phyloP scores from a whole-genome alignment of 2,329 filamentous ascomycete species.

The Calycina herbarum region DNA sequence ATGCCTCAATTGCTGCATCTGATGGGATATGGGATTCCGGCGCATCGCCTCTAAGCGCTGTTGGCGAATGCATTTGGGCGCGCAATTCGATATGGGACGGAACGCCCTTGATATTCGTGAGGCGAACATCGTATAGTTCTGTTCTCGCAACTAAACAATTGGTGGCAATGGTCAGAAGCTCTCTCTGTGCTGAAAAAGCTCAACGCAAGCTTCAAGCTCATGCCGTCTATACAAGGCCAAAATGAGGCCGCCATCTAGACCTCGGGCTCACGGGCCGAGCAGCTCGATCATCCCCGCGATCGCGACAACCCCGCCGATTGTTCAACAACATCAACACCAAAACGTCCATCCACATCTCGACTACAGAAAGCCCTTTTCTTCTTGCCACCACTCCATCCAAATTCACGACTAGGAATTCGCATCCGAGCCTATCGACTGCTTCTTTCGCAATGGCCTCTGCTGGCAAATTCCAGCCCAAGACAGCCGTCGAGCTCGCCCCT shows the following conservation, averaged over 20 bases:
- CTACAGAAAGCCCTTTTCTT: background rate
- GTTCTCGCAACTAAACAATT: background rate
- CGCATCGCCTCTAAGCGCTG: slow-evolving; percentile 26
- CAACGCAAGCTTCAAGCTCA: background rate
- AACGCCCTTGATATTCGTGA: slow-evolving; percentile 26
- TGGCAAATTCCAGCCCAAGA: slow-evolving; percentile 76
- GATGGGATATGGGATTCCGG: slow-evolving; percentile 24
- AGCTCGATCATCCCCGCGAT: too few species aligned
- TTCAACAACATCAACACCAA: background rate
- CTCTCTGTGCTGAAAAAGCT: background rate
- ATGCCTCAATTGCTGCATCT: slow-evolving; percentile 31
- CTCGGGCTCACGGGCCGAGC: too few species aligned
- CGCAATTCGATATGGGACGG: slow-evolving; percentile 25
- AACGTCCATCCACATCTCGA: background rate
- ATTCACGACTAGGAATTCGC: background rate
- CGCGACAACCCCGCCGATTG: too few species aligned
- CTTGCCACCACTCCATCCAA: background rate
- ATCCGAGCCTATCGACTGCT: background rate
- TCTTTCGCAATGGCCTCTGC: slow-evolving; percentile 45
- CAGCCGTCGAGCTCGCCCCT: slow-evolving; percentile 70
- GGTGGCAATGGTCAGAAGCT: background rate
- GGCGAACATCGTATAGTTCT: slow-evolving; percentile 29
- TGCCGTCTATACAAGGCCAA: too few species aligned
- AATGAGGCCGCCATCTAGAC: too few species aligned
- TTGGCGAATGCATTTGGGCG: slow-evolving; percentile 33